Evolutionary conservation across 495 filamentous ascomycete species (phyloP), one percentile per base, ranked within the genome.

Genomic region (Xylaria cubensis): DNA sequence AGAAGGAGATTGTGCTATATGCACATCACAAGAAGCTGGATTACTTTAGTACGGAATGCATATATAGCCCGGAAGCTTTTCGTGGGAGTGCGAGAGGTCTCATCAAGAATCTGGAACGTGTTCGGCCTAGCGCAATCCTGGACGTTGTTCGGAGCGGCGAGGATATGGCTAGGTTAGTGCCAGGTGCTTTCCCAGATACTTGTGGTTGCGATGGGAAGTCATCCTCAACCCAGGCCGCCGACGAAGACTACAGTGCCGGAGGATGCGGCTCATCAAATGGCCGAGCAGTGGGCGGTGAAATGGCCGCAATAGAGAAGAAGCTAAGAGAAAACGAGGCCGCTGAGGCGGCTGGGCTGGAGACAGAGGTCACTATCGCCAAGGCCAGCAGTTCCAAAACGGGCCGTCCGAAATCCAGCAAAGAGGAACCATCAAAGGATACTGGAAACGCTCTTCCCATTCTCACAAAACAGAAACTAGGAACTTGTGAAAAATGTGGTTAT

Each of bases 61-160:
- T 98, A 67, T 99, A 99, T 83, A 97, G 94, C 63, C 96, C 96
- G 0, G 96, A 99, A 83, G 96, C 97, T n/a, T 99, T 99, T 75
- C 88, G 96, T 34, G 96, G 96, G 0, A 97, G 92, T 74, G 96
- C 96, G 9, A 88, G 96, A 64, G 92, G 90, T 24, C 82, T 99
- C 73, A 97, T 99, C 80, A 99, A 99, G 84, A 95, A 94, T 76
- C 82, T 99, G 34, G 96, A 99, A 85, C 91, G 92, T 71, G 92
- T 99, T 42, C 87, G 96, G 19, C 95, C 96, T 2, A 97, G 93
- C 67, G 93, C 95, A 1, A 98, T 99, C 72, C 77, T 99, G 63
- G 97, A 99, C 82, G 91, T 99, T 74, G 95, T 99, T 44, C 88
- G 91, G 70, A 97, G 94, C 77, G 96, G 96, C 12, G 94, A 98